Conservation (phyloP, 176 grass and related monocot species). For the Aegilops longissima region DNA sequence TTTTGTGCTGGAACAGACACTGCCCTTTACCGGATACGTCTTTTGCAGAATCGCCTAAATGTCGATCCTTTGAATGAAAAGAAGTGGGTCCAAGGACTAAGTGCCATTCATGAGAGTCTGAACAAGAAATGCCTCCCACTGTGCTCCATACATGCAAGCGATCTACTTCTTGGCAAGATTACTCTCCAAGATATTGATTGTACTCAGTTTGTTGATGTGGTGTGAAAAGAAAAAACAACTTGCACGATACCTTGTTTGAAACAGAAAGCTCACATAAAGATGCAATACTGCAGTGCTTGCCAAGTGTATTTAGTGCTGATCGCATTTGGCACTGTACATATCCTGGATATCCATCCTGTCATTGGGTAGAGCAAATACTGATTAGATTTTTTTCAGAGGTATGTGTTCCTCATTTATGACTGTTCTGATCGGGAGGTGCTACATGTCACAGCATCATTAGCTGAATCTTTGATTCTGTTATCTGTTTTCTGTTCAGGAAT, state of each 20-base stretch:
- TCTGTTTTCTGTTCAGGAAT: background rate
- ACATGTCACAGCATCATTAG: background rate
- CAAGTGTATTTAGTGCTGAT: background rate
- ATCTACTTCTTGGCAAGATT: slow-evolving; percentile 83
- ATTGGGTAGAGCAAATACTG: background rate
- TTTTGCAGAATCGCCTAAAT: slow-evolving; percentile 90
- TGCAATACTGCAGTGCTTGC: background rate
- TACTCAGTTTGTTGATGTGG: slow-evolving; percentile 67
- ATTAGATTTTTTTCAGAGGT: background rate
- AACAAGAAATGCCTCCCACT: slow-evolving; percentile 92
- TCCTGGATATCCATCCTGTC: background rate
- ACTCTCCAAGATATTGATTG: slow-evolving; percentile 86
- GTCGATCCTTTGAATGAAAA: slow-evolving; percentile 81
- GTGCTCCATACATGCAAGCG: slow-evolving; percentile 70
- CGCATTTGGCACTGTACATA: background rate
- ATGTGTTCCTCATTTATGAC: background rate
- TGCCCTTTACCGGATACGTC: slow-evolving; percentile 66
- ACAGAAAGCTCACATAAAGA: background rate
- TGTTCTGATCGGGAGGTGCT: background rate
- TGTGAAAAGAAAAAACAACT: slow-evolving; percentile 32
- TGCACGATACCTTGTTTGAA: background rate
- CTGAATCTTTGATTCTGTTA: background rate
- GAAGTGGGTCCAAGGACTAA: slow-evolving; percentile 77
- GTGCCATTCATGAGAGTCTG: slow-evolving; percentile 79
- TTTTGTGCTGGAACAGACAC: slow-evolving; percentile 70